phyloP scores from a whole-genome alignment of 116 monocot genomes.

The Zostera marina region DNA sequence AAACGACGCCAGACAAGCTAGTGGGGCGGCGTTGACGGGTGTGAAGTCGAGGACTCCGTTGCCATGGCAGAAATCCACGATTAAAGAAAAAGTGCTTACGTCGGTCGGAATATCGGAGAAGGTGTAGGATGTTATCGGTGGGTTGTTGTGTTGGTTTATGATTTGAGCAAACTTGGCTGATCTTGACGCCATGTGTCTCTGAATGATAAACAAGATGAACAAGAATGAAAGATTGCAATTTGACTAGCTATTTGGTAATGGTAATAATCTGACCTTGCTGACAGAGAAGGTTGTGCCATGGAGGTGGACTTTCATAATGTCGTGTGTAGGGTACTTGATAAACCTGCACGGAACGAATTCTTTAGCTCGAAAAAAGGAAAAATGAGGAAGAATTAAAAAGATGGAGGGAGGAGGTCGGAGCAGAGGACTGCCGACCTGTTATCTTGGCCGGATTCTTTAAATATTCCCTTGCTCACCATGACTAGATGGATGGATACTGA shows the following conservation, averaged over 20 bases:
- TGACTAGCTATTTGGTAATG: too few species aligned
- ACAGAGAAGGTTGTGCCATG: constrained; percentile 18
- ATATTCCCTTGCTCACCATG: neutral
- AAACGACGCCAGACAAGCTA: constrained; percentile 18
- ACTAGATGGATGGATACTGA: neutral
- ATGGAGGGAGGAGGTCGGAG: neutral
- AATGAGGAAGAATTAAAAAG: neutral
- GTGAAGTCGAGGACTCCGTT: neutral
- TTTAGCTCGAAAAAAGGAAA: neutral
- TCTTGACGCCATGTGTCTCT: constrained; percentile 19
- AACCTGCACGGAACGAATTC: neutral
- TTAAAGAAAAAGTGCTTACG: constrained; percentile 8
- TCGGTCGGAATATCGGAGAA: constrained; percentile 10
- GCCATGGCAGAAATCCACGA: constrained; percentile 28
- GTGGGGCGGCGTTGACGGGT: constrained; percentile 12
- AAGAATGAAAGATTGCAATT: neutral
- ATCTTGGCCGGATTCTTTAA: neutral
- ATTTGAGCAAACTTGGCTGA: constrained; percentile 21
- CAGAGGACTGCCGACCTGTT: neutral
- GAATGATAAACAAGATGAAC: neutral
- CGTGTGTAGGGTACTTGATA: neutral
- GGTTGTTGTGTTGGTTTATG: neutral
- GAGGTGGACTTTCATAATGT: constrained; percentile 7
- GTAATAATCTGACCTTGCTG: constrained; percentile 12
- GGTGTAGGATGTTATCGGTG: neutral